Evolutionary conservation across 495 filamentous ascomycete species (phyloP).

Genomic region (Hypoxylon perforatum): DNA sequence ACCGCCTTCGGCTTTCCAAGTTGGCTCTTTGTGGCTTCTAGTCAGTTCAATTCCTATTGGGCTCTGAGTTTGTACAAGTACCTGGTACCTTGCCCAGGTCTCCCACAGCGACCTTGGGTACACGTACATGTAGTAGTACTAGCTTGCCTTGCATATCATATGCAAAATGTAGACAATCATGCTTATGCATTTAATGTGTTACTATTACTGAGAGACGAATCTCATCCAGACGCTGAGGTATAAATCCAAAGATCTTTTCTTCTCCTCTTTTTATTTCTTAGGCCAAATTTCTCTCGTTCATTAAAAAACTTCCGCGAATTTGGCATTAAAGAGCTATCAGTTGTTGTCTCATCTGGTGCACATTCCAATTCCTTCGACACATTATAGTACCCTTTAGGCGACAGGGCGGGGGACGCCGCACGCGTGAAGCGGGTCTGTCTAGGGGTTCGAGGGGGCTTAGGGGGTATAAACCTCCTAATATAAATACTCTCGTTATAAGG

Average conservation of each 20-base stretch:
- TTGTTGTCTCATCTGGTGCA: constrained; percentile 29
- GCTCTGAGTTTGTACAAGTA: not conserved
- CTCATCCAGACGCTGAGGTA: too few relatives aligned
- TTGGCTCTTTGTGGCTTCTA: constrained; percentile 3
- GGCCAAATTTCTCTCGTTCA: too few relatives aligned
- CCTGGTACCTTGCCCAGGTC: not conserved
- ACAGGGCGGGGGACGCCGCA: not conserved
- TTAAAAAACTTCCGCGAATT: too few relatives aligned
- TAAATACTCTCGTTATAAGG: too few relatives aligned
- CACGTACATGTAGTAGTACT: not conserved
- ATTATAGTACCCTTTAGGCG: constrained; percentile 21
- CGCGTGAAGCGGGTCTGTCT: too few relatives aligned
- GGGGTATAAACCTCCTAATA: too few relatives aligned
- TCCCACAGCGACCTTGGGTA: not conserved
- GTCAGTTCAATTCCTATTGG: not conserved
- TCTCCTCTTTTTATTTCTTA: too few relatives aligned
- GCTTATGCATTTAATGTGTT: not conserved
- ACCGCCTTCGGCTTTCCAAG: constrained; percentile 37
- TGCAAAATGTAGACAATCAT: not conserved
- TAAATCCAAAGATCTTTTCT: too few relatives aligned
- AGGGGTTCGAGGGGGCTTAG: too few relatives aligned
- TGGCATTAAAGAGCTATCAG: not conserved
- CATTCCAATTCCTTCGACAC: constrained; percentile 36
- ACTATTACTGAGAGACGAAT: too few relatives aligned
- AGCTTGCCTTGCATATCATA: not conserved